Evolutionary conservation across 2,329 filamentous ascomycete species (phyloP).

Genomic region (Penicillium sp.): DNA sequence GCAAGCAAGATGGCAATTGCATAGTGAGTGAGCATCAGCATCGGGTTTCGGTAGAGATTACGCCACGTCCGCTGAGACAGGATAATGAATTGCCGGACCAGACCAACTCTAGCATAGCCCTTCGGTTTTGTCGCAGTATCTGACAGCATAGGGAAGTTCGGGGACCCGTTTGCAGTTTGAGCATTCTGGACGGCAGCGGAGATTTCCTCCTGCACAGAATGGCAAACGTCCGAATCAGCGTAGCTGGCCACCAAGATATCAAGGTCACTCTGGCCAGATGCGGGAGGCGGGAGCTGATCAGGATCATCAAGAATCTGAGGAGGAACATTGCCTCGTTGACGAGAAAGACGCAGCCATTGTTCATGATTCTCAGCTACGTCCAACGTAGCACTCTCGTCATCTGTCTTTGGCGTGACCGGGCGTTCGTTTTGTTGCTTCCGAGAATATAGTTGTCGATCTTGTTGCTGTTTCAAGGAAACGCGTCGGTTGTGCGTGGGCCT

Average conservation of each 20-base stretch:
- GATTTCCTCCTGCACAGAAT: slow-evolving; percentile 73
- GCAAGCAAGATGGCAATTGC: slow-evolving; percentile 93
- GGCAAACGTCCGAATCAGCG: slow-evolving; percentile 70
- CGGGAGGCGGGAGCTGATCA: slow-evolving; percentile 57
- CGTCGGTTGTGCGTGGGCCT: slow-evolving; percentile 68
- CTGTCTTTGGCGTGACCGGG: slow-evolving; percentile 59
- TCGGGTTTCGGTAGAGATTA: slow-evolving; percentile 94
- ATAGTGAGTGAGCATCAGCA: slow-evolving; percentile 98
- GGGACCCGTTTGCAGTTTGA: slow-evolving; percentile 63
- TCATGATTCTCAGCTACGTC: slow-evolving; percentile 52
- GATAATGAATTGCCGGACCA: slow-evolving; percentile 79
- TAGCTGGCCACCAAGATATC: slow-evolving; percentile 77
- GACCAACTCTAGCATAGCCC: slow-evolving; percentile 77
- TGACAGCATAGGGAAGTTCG: slow-evolving; percentile 53
- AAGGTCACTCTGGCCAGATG: slow-evolving; percentile 67
- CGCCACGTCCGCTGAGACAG: slow-evolving; percentile 90
- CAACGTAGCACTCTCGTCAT: slow-evolving; percentile 55
- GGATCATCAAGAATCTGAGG: slow-evolving; percentile 67
- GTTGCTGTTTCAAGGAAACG: slow-evolving; percentile 76
- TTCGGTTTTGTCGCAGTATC: slow-evolving; percentile 61
- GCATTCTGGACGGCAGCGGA: slow-evolving; percentile 63
- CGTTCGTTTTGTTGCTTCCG: slow-evolving; percentile 58
- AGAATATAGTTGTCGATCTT: slow-evolving; percentile 87
- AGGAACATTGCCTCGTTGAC: slow-evolving; percentile 52
- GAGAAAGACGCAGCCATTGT: slow-evolving; percentile 59